These are phyloP conservation scores for Oryza meridionalis DNA, from an alignment of 176 grass and related monocot species.

Conservation along the genomic window DNA sequence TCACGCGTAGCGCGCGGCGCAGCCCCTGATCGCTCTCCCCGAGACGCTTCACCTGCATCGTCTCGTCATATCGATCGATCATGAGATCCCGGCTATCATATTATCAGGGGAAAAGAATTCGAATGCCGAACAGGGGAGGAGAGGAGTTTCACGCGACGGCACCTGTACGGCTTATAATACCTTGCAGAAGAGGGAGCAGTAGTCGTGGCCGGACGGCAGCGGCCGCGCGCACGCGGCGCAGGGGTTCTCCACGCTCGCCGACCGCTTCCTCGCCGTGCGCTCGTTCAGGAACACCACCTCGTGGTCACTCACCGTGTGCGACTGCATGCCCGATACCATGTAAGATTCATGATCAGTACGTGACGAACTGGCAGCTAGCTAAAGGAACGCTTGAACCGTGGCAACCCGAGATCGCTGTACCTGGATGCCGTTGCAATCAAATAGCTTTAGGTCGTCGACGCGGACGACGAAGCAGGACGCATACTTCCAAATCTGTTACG, in stretches of 20 bases:
- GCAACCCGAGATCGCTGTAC: slow-evolving; percentile 12
- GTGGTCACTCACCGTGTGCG: slow-evolving; percentile 56
- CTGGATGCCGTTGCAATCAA: slow-evolving; percentile 54
- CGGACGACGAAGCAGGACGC: slow-evolving; percentile 57
- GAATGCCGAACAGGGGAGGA: too few relatives aligned
- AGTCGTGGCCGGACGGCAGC: slow-evolving; percentile 33
- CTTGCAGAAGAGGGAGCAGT: slow-evolving; percentile 58
- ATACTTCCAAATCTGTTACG: slow-evolving; percentile 57
- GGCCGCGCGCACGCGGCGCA: slow-evolving; percentile 45
- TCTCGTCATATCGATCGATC: neutral
- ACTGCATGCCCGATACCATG: slow-evolving; percentile 7
- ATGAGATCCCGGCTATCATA: neutral
- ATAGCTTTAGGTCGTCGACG: slow-evolving; percentile 51
- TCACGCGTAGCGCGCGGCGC: slow-evolving; percentile 20
- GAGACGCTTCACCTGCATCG: slow-evolving; percentile 45
- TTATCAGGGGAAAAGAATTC: neutral
- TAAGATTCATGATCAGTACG: neutral
- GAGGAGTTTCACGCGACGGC: neutral
- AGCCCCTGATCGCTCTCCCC: slow-evolving; percentile 47
- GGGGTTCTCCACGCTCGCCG: slow-evolving; percentile 38
- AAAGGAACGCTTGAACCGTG: too few relatives aligned
- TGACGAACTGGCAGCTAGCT: too few relatives aligned
- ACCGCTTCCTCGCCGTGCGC: slow-evolving; percentile 52
- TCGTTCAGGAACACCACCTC: slow-evolving; percentile 66
- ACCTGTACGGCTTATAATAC: neutral